Base-by-base conservation (phyloP, 331 rosid genomes). In the Telfairia occidentalis region DNA sequence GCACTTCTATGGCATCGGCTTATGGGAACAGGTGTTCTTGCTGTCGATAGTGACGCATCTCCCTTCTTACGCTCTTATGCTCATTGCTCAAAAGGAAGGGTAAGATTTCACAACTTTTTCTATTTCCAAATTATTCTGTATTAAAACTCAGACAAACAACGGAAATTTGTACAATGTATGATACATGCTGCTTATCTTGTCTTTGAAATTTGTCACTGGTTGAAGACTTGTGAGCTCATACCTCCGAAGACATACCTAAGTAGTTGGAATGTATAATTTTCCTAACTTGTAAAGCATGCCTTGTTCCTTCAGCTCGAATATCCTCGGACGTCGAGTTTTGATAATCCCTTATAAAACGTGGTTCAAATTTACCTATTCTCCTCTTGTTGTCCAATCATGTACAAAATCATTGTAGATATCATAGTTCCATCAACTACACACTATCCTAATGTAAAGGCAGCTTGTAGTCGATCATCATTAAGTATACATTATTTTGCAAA, bases 1-100 rank as follows among this genome's bases (percentile, higher is more conserved):
- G 96, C 98, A 48, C 96, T 92, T 60, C 81, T 92, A 46, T 92
- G 96, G 96, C 88, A 87, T 81, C 88, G 79, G 75, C 92, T 92
- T 50, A 92, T 92, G 96, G 98, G 96, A 48, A 83, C 82, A 35
- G 76, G 77, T 9, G 98, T 90, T 85, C 90, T 92, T 60, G 61
- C 83, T 40, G 85, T 87, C 60, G 3, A 54, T 12, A 82, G 74
- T 43, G 76, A 84, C 52, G 85, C 91, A 76, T 83, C 93, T 15
- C 77, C 96, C 11, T 83, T 80, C 85, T 77, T 94, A 71, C 98
- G 97, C 46, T 52, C 87, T 32, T 94, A 94, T 73, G 98, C 96
- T 32, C 98, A 90, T 82, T 94, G 98, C 84, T 80, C 93, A 15
- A 94, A 86, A 77, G 90, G 84, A 78, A 89, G 90, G 58, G 98